Evolutionary conservation across 805 yeast genomes (phyloP), one percentile per base, ranked within the genome.

Genomic region (Ogataea chonburiensis): DNA sequence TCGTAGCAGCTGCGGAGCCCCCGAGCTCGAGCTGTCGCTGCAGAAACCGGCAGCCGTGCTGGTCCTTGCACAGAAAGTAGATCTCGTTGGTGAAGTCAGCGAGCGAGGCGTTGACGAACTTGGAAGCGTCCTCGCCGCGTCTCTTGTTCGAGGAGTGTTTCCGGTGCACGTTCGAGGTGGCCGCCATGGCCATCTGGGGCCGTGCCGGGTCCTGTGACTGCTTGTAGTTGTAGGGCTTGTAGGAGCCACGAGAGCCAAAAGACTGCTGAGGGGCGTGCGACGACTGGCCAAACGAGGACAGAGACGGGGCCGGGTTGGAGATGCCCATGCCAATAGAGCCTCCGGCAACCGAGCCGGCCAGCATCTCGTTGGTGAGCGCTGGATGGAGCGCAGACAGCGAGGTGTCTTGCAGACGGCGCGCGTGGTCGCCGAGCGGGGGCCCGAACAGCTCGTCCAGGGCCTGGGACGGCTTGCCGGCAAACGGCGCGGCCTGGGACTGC

Each of bases 1-100:
- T 66, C 19, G 82, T 73, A 7, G 89, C 82, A 10, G 84, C 86
- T 31, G 70, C 64, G n/a, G 67, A 61, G 20, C 73, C 77, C 8
- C 75, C 73, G 29, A 70, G 58, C 50, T 87, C 95, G 47, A 93
- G 69, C 58, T 88, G 95, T 45, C 83, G 77, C 63, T 91, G 98
- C 45, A 91, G 66, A 58, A 85, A 88, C 41, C 98, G 71, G 58
- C 98, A 91, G 7, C 98, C 98, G 57, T 91, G 96, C 64, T 91
- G 98, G 58, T 91, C 98, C 55, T 81, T 86, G 64, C 98, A 89
- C 45, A 93, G 68, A 1, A 85, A 72, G 55, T 77, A 84, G 35
- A 91, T 81, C 40, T 79, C 80, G 29, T 87, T 87, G 12, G 73
- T 64, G 54, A 81, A 84, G 49, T 84, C 88, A 31, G 71, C 77